Conservation (phyloP, 2,329 filamentous ascomycete genomes). For the Amylocarpus encephaloides region DNA sequence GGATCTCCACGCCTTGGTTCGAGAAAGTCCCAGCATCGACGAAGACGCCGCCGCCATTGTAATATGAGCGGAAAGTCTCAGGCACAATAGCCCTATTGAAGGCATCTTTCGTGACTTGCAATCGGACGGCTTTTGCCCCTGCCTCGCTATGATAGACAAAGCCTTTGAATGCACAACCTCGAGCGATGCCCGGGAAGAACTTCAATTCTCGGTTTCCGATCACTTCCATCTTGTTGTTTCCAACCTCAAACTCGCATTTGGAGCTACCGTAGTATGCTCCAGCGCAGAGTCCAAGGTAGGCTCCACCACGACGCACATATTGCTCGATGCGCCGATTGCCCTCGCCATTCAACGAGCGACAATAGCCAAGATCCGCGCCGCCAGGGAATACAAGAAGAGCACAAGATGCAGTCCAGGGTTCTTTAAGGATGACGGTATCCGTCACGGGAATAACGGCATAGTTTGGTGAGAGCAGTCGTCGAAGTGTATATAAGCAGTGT, state of each 20-base stretch:
- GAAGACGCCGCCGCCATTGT: conserved; percentile 92
- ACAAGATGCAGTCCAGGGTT: conserved; percentile 85
- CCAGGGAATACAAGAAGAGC: conserved; percentile 88
- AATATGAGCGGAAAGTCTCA: conserved; percentile 68
- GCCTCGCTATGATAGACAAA: conserved; percentile 87
- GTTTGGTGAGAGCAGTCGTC: conserved; percentile 77
- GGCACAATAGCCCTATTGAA: conserved; percentile 50
- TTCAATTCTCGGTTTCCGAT: conserved; percentile 76
- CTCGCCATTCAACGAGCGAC: conserved; percentile 75
- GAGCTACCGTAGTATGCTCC: conserved; percentile 84
- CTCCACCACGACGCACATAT: conserved; percentile 78
- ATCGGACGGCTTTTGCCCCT: conserved; percentile 66
- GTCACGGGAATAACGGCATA: conserved; percentile 88
- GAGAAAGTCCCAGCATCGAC: conserved; percentile 64
- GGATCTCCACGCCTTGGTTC: conserved; percentile 64
- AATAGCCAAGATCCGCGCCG: conserved; percentile 90
- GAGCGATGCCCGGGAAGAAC: conserved; percentile 82
- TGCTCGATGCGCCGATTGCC: conserved; percentile 80
- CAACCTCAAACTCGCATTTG: conserved; percentile 87
- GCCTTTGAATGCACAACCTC: conserved; percentile 79
- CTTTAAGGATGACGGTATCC: conserved; percentile 72
- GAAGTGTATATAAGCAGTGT: conserved; percentile 81
- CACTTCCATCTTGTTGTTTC: conserved; percentile 74
- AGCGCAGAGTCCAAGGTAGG: conserved; percentile 87
- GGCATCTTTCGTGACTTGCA: conserved; percentile 56